Conservation (phyloP, 169 alveolate genomes). For the Plasmodium cynomolgi region DNA sequence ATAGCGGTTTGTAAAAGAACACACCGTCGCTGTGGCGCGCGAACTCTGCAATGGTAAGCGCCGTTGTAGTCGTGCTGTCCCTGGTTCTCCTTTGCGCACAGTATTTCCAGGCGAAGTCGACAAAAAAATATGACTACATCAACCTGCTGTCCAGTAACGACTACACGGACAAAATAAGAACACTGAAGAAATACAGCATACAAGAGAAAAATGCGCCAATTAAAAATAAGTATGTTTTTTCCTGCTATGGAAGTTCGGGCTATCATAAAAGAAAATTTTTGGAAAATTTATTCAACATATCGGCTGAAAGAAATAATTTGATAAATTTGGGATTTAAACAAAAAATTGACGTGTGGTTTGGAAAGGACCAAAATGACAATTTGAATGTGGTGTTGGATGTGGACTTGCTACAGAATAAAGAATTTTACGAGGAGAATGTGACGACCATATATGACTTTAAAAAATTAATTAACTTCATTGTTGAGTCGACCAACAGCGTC, state of each 20-base stretch:
- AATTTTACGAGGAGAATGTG: background rate
- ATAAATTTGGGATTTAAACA: slow-evolving; percentile 46
- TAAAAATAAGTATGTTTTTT: slow-evolving; percentile 40
- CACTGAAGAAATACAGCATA: slow-evolving; percentile 11
- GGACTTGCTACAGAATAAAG: slow-evolving; percentile 47
- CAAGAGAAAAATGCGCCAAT: background rate
- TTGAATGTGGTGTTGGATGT: slow-evolving; percentile 40
- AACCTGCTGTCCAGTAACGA: slow-evolving; percentile 37
- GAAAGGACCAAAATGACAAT: slow-evolving; percentile 23
- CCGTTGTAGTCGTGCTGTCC: background rate
- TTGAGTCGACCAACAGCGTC: slow-evolving; percentile 40
- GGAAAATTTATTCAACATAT: slow-evolving; percentile 26
- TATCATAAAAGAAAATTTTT: slow-evolving; percentile 13
- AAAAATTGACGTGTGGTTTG: slow-evolving; percentile 58
- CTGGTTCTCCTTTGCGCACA: slow-evolving; percentile 26
- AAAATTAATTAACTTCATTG: slow-evolving; percentile 18
- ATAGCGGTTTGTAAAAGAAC: background rate
- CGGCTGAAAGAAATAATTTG: background rate
- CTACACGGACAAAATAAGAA: slow-evolving; percentile 23
- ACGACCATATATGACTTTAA: slow-evolving; percentile 25
- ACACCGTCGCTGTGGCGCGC: background rate
- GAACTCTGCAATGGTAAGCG: slow-evolving; percentile 34
- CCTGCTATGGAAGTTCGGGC: slow-evolving; percentile 60
- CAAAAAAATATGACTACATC: slow-evolving; percentile 55
- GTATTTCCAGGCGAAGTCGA: slow-evolving; percentile 17